Conservation (phyloP, 495 filamentous ascomycete species). For the Astrothelium subdiscretum region DNA sequence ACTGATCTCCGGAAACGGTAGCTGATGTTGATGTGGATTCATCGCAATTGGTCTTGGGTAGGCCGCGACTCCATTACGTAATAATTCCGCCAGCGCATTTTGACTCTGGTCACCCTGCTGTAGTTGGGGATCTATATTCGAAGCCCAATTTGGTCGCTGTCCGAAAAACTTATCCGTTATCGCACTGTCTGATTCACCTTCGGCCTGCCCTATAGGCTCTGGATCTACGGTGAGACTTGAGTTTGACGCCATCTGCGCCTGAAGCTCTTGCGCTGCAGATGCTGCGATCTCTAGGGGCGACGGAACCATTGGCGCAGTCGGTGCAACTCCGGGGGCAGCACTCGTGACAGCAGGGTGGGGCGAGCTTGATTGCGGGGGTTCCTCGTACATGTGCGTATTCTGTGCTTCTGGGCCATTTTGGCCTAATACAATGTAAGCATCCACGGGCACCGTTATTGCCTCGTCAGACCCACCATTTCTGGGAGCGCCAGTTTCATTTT, state of each 20-base stretch:
- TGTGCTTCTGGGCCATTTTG: not conserved
- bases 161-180: constrained; percentile 24
- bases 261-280: constrained; percentile 38
- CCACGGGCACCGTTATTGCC: not conserved
- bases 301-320: constrained; percentile 15
- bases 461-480: not conserved
- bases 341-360: constrained; percentile 9
- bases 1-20: constrained; percentile 44
- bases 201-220: constrained; percentile 15
- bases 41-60: constrained; percentile 45
- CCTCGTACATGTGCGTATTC: not conserved
- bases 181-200: not conserved
- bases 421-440: not conserved
- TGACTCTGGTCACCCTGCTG: constrained; percentile 21
- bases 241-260: constrained; percentile 30
- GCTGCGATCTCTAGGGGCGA: constrained; percentile 25
- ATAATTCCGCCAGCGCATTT: not conserved
- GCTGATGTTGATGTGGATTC: constrained; percentile 41
- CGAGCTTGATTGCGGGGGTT: constrained; percentile 9
- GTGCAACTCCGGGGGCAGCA: constrained; percentile 3
- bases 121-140: constrained; percentile 20
- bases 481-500: not conserved
- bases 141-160: constrained; percentile 4
- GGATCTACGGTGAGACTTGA: constrained; percentile 22
- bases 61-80: constrained; percentile 13